These are phyloP conservation scores for Pyricularia sp. DNA, from an alignment of 2,329 filamentous ascomycete genomes.

Conservation along the genomic window DNA sequence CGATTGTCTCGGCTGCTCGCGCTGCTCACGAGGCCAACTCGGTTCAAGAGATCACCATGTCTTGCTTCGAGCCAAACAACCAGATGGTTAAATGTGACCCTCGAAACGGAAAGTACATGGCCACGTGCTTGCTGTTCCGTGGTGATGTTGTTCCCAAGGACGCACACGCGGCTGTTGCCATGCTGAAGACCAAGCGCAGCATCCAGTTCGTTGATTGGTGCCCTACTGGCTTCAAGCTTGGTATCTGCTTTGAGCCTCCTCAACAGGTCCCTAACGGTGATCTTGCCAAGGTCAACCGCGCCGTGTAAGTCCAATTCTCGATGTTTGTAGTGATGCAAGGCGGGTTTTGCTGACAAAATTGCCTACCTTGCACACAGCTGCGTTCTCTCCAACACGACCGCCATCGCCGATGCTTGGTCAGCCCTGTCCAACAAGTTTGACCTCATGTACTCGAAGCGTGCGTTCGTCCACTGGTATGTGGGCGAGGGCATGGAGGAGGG, in stretches of 20 bases:
- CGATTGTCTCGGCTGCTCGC: constrained; percentile 59
- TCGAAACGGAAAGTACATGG: constrained; percentile 66
- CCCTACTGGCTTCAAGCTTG: constrained; percentile 63
- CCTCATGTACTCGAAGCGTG: constrained; percentile 67
- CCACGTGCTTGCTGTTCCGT: constrained; percentile 58
- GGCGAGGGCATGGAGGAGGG: constrained; percentile 89
- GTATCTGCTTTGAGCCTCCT: constrained; percentile 62
- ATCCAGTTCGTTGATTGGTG: constrained; percentile 68
- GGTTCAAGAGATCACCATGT: constrained; percentile 44
- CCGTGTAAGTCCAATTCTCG: constrained; percentile 22
- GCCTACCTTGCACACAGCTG: constrained; percentile 18
- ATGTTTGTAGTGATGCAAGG: neutral
- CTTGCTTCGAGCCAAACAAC: constrained; percentile 66
- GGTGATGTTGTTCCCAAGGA: constrained; percentile 59
- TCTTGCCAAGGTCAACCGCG: constrained; percentile 48
- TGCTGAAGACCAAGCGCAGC: constrained; percentile 56
- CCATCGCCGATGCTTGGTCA: constrained; percentile 61
- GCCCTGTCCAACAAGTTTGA: constrained; percentile 64
- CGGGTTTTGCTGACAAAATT: neutral
- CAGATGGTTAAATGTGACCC: constrained; percentile 68
- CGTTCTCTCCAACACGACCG: constrained; percentile 65
- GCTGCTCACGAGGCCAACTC: constrained; percentile 81
- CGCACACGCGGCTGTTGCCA: constrained; percentile 52
- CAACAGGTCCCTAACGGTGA: constrained; percentile 48
- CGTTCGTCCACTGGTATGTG: constrained; percentile 69